Percentiles rank a stretch among this genome's conserved stretches.
Conservation (phyloP, 2,329 filamentous ascomycete genomes). For the Kalaharituber pfeilii region DNA sequence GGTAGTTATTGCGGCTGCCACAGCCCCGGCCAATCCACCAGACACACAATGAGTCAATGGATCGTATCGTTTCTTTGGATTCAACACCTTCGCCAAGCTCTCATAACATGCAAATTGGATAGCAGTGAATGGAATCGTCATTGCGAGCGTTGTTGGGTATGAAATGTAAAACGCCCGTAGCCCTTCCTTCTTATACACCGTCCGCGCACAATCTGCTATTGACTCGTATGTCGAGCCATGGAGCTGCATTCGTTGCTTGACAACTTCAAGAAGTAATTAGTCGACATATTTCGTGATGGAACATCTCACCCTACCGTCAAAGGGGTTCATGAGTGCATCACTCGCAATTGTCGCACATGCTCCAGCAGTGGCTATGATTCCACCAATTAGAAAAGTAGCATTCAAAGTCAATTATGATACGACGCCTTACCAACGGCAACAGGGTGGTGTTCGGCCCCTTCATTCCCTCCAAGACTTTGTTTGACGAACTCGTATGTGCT, state of each 20-base stretch:
- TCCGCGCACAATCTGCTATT: slow-evolving; percentile 68
- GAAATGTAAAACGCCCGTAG: slow-evolving; percentile 91
- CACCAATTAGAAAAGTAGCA: neutral
- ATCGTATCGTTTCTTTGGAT: slow-evolving; percentile 70
- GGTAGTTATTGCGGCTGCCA: slow-evolving; percentile 85
- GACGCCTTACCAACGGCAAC: slow-evolving; percentile 61
- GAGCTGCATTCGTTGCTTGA: slow-evolving; percentile 99
- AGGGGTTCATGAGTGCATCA: slow-evolving; percentile 98
- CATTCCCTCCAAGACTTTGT: slow-evolving; percentile 85
- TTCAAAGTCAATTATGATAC: neutral
- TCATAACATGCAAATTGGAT: slow-evolving; percentile 97
- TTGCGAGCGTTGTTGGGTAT: slow-evolving; percentile 91
- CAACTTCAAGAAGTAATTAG: no score
- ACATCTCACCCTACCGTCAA: slow-evolving; percentile 77
- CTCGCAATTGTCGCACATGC: slow-evolving; percentile 91
- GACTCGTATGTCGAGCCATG: slow-evolving; percentile 86
- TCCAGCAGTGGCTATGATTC: slow-evolving; percentile 61
- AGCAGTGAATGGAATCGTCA: slow-evolving; percentile 96
- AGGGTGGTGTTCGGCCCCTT: slow-evolving; percentile 72
- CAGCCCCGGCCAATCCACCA: slow-evolving; percentile 78
- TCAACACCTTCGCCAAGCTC: slow-evolving; percentile 84
- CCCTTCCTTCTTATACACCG: slow-evolving; percentile 76
- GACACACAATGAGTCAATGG: slow-evolving; percentile 86
- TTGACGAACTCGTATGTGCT: slow-evolving; percentile 96
- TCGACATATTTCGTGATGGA: neutral